These are phyloP conservation scores for Sideroxylon spinosum DNA, from an alignment of 179 eudicot genomes.

Conservation along the genomic window DNA sequence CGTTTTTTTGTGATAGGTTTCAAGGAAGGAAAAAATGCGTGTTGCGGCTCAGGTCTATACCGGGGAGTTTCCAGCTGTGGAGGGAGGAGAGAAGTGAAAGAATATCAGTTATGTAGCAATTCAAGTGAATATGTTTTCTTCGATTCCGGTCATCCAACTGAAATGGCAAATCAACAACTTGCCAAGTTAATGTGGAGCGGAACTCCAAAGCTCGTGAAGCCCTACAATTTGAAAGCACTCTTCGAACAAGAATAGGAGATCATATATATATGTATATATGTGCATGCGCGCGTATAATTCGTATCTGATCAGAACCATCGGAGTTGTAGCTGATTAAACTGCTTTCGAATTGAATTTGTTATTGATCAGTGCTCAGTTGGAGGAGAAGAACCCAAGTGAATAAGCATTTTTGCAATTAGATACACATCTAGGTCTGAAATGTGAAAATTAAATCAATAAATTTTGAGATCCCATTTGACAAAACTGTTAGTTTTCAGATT, in stretches of 20 bases:
- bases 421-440: no score
- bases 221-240: constrained; percentile 18
- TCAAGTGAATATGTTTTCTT: constrained; percentile 37
- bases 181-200: constrained; percentile 43
- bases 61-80: constrained; percentile 44
- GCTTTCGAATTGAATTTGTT: no score
- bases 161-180: constrained; percentile 29
- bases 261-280: no score
- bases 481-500: no score
- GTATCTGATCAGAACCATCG: no score
- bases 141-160: constrained; percentile 42
- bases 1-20: constrained; percentile 27
- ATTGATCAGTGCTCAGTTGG: no score
- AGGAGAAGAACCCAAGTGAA: no score
- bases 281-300: no score
- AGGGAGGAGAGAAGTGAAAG: constrained; percentile 29
- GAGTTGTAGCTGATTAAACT: no score
- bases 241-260: not conserved
- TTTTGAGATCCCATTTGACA: no score
- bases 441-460: no score
- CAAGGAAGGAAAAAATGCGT: constrained; percentile 39
- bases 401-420: no score
- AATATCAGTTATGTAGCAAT: constrained; percentile 35
- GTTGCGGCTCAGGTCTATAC: constrained; percentile 42
- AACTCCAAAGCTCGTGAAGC: constrained; percentile 9